These are phyloP conservation scores for Acanthochlamys bracteata DNA, from an alignment of 106 monocot species.

Conservation along the genomic window DNA sequence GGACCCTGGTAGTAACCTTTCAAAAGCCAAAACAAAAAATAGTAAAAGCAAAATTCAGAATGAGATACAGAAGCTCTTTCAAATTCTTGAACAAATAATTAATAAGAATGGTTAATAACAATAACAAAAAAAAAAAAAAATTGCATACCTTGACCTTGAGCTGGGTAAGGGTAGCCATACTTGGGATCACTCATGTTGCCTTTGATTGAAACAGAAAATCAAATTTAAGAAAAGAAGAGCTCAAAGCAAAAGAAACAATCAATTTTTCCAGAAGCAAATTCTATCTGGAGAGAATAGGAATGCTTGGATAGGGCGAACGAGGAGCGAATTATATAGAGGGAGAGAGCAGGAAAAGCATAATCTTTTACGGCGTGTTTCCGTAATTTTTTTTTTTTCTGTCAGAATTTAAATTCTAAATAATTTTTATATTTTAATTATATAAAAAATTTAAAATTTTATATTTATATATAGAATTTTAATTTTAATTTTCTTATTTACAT, in stretches of 20 bases:
- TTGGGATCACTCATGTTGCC: slow-evolving; percentile 44
- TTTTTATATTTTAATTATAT: no score
- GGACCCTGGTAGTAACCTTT: slow-evolving; percentile 82
- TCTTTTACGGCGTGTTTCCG: no score
- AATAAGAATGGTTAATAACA: no score
- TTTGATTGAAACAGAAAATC: slow-evolving; percentile 9
- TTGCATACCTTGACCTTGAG: slow-evolving; percentile 41
- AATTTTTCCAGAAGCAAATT: background rate
- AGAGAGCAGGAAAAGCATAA: background rate
- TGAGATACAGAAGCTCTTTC: no score
- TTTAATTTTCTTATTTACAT: no score
- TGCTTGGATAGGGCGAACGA: background rate
- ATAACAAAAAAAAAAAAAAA: background rate
- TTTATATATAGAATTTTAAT: no score
- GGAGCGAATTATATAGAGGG: background rate
- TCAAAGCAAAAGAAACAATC: background rate
- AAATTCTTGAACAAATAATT: no score
- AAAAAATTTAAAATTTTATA: no score
- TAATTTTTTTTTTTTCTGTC: no score
- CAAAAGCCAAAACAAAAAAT: background rate
- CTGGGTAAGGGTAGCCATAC: slow-evolving; percentile 69
- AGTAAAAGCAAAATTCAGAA: background rate
- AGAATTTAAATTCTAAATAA: no score
- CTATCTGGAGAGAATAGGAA: background rate
- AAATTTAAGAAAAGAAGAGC: background rate